These are phyloP conservation scores for Vaccinium macrocarpon DNA, from an alignment of 148 eudicot species.

Conservation along the genomic window DNA sequence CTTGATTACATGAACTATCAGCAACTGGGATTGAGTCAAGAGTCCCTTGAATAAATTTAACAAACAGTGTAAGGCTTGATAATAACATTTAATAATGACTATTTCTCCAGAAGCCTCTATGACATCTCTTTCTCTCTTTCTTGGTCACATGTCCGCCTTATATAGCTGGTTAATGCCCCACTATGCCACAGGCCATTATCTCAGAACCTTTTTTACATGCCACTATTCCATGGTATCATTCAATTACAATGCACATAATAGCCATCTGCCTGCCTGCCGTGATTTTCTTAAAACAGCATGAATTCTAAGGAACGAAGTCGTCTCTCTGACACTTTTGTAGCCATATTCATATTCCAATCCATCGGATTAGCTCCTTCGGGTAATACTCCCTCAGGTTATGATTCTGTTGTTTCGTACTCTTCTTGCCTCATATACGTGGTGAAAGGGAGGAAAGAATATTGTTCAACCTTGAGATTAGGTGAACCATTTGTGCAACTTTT, in stretches of 20 bases:
- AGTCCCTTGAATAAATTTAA: conserved; percentile 18
- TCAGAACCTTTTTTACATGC: neutral
- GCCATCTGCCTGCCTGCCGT: neutral
- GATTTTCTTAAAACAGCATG: neutral
- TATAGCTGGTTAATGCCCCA: neutral
- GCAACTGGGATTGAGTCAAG: conserved; percentile 58
- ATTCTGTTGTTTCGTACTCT: neutral
- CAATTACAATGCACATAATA: neutral
- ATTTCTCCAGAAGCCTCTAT: neutral
- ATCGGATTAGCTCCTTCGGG: neutral
- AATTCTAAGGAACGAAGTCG: neutral
- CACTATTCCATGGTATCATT: neutral
- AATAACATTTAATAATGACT: neutral
- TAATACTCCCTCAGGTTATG: neutral
- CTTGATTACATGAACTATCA: conserved; percentile 72
- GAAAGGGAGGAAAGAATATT: neutral
- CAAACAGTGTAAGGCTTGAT: neutral
- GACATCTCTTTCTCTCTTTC: conserved; percentile 8
- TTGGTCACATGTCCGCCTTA: neutral
- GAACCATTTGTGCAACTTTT: neutral
- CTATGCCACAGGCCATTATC: neutral
- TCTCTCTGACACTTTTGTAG: neutral
- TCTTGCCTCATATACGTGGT: neutral
- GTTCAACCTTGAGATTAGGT: neutral
- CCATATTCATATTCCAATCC: neutral